A percentile compares a stretch with the other conserved stretches of the same genome.
Conservation (phyloP, 495 filamentous ascomycete genomes). For the Xylaria acuta region DNA sequence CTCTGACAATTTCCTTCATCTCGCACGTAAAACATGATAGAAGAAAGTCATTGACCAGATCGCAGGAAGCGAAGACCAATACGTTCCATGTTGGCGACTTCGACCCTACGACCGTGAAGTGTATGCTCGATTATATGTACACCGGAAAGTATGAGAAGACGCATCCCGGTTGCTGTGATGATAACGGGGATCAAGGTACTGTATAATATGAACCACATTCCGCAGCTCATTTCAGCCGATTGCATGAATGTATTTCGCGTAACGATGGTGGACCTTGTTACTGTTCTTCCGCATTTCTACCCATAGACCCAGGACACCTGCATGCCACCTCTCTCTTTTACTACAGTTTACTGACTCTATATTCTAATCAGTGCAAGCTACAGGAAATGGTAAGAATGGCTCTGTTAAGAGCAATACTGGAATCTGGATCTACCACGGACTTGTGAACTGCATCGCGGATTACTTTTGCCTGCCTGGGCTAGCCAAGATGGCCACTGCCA, state of each 20-base stretch:
- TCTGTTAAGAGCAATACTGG: not conserved
- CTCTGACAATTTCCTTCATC: too few relatives aligned
- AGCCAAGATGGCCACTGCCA: not conserved
- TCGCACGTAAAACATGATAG: not conserved
- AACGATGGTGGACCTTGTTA: not conserved
- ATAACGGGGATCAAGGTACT: not conserved
- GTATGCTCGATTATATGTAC: constrained; percentile 13
- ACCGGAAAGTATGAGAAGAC: not conserved
- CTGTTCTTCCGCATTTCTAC: too few relatives aligned
- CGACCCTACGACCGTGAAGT: not conserved
- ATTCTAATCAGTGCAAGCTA: not conserved
- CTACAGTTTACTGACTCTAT: not conserved
- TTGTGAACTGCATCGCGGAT: constrained; percentile 4
- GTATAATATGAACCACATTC: not conserved
- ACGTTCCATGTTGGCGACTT: not conserved
- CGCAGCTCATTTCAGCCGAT: not conserved
- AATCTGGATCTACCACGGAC: not conserved
- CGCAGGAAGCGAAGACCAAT: constrained; percentile 10
- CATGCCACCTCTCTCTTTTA: not conserved
- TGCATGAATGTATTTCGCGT: not conserved
- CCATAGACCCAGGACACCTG: not conserved
- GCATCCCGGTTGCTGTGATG: not conserved
- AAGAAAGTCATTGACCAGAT: too few relatives aligned
- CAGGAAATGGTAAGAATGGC: not conserved
- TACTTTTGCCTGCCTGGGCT: not conserved